Evolutionary conservation across 371 early-diverging fungal genomes (phyloP), one percentile per base, ranked within the genome.

Genomic region (Umbelopsis sp.): DNA sequence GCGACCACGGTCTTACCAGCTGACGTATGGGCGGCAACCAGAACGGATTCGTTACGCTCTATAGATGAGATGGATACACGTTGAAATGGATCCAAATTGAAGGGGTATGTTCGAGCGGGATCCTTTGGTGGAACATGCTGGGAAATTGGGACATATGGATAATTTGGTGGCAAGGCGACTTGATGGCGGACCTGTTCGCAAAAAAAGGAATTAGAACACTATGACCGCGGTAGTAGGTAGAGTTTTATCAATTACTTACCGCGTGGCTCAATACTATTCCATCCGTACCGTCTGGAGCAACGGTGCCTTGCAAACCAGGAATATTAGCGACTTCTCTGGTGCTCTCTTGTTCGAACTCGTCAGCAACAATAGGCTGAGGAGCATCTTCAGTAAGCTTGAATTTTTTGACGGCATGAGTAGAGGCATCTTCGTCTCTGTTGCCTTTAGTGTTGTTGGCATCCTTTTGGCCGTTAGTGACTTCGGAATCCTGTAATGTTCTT

Each of bases 1-100:
- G 99, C 99, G 4, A 99, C 98, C 2, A 99, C 99, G 0, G 99
- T 99, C 80, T 99, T 99, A 69, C 99, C 99, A 18, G 99, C 99
- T 25, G 95, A 94, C 1, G 99, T 99, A 71, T 99, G 99, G 1
- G 99, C 99, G 67, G 96, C 90, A 1, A 99, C 99, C 62, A 99
- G 79, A 1, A 99, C 98, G 18, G 96, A 96, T 78, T 99, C 99
- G 68, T 94, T 92, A 52, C 98, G 87, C 72, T 99, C 94, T 53
- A 99, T 96, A 45, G 94, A 93, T 66, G 86, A 82, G 6, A 99
- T 91, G 8, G 99, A 87, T 5, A 96, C 93, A 66, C 92, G 87
- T 76, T 99, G 99, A 88, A 99, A 99, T 48, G 97, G 97, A 91
- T 99, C 99, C 63, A 99, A 85, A 22, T 91, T 89, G 81, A 99